These are phyloP conservation scores for Amauroascus verrucosus DNA, from an alignment of 2,329 filamentous ascomycete species.

Conservation along the genomic window DNA sequence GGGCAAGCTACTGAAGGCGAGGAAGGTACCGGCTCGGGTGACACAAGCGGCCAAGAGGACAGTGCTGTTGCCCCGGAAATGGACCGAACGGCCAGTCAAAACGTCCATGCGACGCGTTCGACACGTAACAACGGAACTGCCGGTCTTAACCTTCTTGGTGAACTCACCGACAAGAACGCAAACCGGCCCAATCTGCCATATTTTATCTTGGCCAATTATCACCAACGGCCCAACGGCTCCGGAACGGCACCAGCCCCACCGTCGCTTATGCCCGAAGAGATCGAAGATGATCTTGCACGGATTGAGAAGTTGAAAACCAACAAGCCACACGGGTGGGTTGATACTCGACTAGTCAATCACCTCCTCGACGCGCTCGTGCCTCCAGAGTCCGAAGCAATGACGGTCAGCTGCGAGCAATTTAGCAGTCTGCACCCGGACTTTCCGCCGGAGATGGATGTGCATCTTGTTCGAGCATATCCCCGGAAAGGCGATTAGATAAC, in stretches of 20 bases:
- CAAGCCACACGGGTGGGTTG: conserved; percentile 35
- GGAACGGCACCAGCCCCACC: conserved; percentile 33
- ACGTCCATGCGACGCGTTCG: conserved; percentile 46
- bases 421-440: conserved; percentile 38
- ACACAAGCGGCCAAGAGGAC: conserved; percentile 34
- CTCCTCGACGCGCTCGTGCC: conserved; percentile 26
- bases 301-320: conserved; percentile 30
- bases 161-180: conserved; percentile 43
- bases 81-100: conserved; percentile 51
- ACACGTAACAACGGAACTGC: conserved; percentile 44
- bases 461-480: conserved; percentile 30
- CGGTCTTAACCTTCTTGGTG: conserved; percentile 45
- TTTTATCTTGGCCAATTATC: conserved; percentile 38
- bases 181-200: conserved; percentile 39
- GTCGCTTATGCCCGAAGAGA: conserved; percentile 38
- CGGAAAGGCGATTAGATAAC: conserved; percentile 11
- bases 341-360: conserved; percentile 32
- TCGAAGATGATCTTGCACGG: conserved; percentile 38
- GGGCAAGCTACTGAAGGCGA: conserved; percentile 36
- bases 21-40: conserved; percentile 25
- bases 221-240: conserved; percentile 35
- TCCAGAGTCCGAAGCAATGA: conserved; percentile 5
- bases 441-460: conserved; percentile 34
- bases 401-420: conserved; percentile 27
- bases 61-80: conserved; percentile 44